Conservation (phyloP, 495 filamentous ascomycete genomes). For the Tetracladium setigerum region DNA sequence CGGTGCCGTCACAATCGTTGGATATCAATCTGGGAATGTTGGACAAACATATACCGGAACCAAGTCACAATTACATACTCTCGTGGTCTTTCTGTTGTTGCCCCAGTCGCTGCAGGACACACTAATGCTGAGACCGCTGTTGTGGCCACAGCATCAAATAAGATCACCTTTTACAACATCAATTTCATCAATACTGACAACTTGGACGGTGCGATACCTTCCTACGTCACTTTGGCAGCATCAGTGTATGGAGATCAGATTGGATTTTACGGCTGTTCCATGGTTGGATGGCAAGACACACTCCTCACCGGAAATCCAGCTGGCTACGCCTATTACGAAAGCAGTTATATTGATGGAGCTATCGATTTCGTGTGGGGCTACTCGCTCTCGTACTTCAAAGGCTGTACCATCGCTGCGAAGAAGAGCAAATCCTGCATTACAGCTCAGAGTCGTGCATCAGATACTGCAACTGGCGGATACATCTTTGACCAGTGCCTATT, state of each 20-base stretch:
- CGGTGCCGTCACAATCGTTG: slow-evolving; percentile 42
- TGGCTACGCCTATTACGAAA: slow-evolving; percentile 35
- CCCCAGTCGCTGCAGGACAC: slow-evolving; percentile 34
- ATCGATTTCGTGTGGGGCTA: slow-evolving; percentile 21
- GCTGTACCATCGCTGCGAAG: slow-evolving; percentile 23
- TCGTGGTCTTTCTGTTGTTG: slow-evolving; percentile 14
- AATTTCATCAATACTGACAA: slow-evolving; percentile 13
- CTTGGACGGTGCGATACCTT: slow-evolving; percentile 4
- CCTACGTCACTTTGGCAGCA: slow-evolving; percentile 9
- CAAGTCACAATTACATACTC: slow-evolving; percentile 46
- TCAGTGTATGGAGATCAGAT: slow-evolving; percentile 11
- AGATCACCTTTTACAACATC: slow-evolving; percentile 12
- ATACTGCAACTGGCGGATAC: slow-evolving; percentile 17
- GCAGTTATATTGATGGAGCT: slow-evolving; percentile 25
- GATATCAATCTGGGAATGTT: slow-evolving; percentile 14
- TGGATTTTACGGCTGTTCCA: slow-evolving; percentile 32
- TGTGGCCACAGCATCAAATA: slow-evolving; percentile 1
- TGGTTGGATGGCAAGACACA: slow-evolving; percentile 44
- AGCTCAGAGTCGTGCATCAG: slow-evolving; percentile 22
- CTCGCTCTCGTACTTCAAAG: slow-evolving; percentile 23
- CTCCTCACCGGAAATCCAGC: slow-evolving; percentile 29
- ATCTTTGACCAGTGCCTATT: slow-evolving; percentile 26
- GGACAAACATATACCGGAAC: slow-evolving; percentile 41
- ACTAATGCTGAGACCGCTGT: slow-evolving; percentile 37
- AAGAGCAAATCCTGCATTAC: slow-evolving; percentile 19